Evolutionary conservation across 108 stramenopile species (phyloP), one percentile per base, ranked within the genome.

Genomic region (Skeletonema grethae): DNA sequence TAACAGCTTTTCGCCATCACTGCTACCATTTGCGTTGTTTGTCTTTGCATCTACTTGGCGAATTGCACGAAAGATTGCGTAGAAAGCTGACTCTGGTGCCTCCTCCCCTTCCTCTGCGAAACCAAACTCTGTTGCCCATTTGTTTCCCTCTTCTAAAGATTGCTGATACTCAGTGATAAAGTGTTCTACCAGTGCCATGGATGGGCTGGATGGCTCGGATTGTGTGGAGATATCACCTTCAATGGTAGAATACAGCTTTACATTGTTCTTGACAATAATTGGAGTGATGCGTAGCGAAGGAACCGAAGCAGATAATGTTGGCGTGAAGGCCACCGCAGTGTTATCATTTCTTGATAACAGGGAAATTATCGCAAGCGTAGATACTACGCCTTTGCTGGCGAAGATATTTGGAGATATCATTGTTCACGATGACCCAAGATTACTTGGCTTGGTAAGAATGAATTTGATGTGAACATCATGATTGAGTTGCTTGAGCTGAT

Each of bases 11-110:
- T 22, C 18, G 5, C 43, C 31, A 13, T 34, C n/a, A 18, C 30
- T 43, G 10, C 24, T 53, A 6, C 50, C 18, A 53, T 20, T 4
- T 22, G 22, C 53, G 31, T 34, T 43, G 45, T 53, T 50, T 20
- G 50, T 67, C 3, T 24, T 18, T 20, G 79, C 55, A 36, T 77
- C 62, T 9, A 63, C 65, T 18, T 72, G 65, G 11, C 80, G 79
- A 39, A 92, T 87, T 10, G 84, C 87, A 65, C 75, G 57, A 80
- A 90, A 86, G 20, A 92, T 65, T n/a, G 85, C 78, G 71, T 85
- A 89, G n/a, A 88, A 72, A 1, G 76, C 77, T 46, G 66, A 69
- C 22, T 57, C 77, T 7, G 70, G 61, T 82, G 83, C 85, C 3
- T 57, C 35, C 12, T 58, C 57, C 32, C 60, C 73, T 25, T 66